Evolutionary conservation across 306 rosid genomes (phyloP).

Genomic region (Vigna reflexopilosa): DNA sequence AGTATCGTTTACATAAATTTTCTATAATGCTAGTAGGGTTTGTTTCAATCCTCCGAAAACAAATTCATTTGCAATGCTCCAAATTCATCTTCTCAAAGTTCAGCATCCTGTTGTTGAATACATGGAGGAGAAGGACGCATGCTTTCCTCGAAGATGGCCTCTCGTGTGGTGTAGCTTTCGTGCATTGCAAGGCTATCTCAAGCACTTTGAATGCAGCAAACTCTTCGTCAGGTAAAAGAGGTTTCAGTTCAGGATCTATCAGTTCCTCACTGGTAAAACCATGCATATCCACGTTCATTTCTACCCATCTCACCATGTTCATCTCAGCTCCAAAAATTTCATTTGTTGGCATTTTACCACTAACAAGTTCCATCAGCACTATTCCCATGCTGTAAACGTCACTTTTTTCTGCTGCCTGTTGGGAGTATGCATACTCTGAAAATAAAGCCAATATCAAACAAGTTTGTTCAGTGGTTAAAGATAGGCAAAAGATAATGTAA

Average conservation of each 20-base stretch:
- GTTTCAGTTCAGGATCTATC: slow-evolving; percentile 71
- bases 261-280: slow-evolving; percentile 58
- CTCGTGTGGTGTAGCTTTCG: slow-evolving; percentile 75
- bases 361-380: slow-evolving; percentile 88
- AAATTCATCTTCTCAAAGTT: slow-evolving; percentile 57
- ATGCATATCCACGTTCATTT: slow-evolving; percentile 59
- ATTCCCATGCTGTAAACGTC: slow-evolving; percentile 97
- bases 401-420: slow-evolving; percentile 84
- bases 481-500: neutral
- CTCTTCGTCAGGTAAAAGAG: slow-evolving; percentile 66
- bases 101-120: slow-evolving; percentile 55
- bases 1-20: slow-evolving; percentile 6
- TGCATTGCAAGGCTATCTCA: slow-evolving; percentile 89
- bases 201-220: slow-evolving; percentile 78
- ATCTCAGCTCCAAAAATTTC: slow-evolving; percentile 70
- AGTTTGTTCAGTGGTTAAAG: slow-evolving; percentile 13
- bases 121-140: slow-evolving; percentile 75
- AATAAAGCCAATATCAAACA: slow-evolving; percentile 6
- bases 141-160: slow-evolving; percentile 83
- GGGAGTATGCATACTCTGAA: slow-evolving; percentile 87
- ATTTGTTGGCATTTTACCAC: slow-evolving; percentile 90
- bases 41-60: slow-evolving; percentile 31
- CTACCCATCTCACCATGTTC: slow-evolving; percentile 99
- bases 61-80: slow-evolving; percentile 38
- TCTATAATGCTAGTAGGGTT: neutral